Evolutionary conservation across 2,329 filamentous ascomycete species (phyloP).

Genomic region (Monosporascus sp.): DNA sequence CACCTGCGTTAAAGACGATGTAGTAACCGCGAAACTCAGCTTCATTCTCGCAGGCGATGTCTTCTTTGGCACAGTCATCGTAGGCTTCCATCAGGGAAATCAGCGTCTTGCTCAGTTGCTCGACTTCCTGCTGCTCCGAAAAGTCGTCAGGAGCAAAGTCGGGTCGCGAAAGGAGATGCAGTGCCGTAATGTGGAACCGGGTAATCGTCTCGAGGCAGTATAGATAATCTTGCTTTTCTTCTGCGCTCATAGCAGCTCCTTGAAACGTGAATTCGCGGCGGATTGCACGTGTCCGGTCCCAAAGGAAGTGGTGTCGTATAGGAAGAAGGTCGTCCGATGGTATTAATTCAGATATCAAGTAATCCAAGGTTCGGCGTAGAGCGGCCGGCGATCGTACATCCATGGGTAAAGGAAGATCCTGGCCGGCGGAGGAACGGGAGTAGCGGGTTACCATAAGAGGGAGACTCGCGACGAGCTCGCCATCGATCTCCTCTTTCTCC

Average conservation of each 20-base stretch:
- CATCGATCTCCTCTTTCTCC: slow-evolving; percentile 43
- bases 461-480: slow-evolving; percentile 40
- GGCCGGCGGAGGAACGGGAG: slow-evolving; percentile 61
- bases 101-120: slow-evolving; percentile 61
- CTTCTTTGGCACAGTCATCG: slow-evolving; percentile 56
- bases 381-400: slow-evolving; percentile 58
- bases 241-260: slow-evolving; percentile 47
- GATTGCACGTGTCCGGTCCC: slow-evolving; percentile 63
- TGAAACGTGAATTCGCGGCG: slow-evolving; percentile 65
- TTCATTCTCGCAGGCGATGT: slow-evolving; percentile 55
- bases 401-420: slow-evolving; percentile 62
- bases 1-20: slow-evolving; percentile 54
- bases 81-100: slow-evolving; percentile 62
- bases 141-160: slow-evolving; percentile 55
- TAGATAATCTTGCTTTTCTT: slow-evolving; percentile 54
- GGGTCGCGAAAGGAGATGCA: slow-evolving; percentile 56
- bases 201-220: slow-evolving; percentile 62
- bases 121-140: slow-evolving; percentile 61
- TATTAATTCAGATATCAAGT: slow-evolving; percentile 56
- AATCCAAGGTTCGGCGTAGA: slow-evolving; percentile 55
- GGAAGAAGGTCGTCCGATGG: slow-evolving; percentile 49
- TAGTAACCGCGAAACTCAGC: slow-evolving; percentile 63
- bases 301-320: slow-evolving; percentile 56
- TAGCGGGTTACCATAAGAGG: slow-evolving; percentile 61
- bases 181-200: slow-evolving; percentile 59